Conservation (phyloP, 2,329 filamentous ascomycete genomes). For the Alternaria conjuncta region DNA sequence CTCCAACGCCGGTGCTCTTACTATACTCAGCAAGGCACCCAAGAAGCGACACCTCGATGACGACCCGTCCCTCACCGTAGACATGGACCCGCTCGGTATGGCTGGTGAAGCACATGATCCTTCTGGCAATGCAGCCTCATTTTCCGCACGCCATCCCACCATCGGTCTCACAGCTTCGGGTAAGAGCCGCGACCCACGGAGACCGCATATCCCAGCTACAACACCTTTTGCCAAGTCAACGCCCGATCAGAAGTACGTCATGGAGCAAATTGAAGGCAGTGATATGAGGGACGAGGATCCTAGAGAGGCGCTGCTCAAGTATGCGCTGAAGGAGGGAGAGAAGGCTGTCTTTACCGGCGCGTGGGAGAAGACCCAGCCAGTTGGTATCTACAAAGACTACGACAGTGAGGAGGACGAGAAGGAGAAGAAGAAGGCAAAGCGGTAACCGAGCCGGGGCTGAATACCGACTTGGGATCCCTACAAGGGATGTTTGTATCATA, state of each 20-base stretch:
- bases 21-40: constrained; percentile 89
- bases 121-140: constrained; percentile 62
- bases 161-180: constrained; percentile 81
- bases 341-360: constrained; percentile 95
- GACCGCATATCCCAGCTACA: constrained; percentile 81
- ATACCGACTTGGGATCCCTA: neutral
- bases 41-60: constrained; percentile 97
- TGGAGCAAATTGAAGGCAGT: constrained; percentile 85
- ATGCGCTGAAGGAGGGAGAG: constrained; percentile 89
- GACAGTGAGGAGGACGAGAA: constrained; percentile 82
- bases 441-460: constrained; percentile 10
- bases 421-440: constrained; percentile 64
- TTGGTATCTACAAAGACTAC: constrained; percentile 86
- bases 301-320: constrained; percentile 89
- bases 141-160: constrained; percentile 68
- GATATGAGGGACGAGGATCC: constrained; percentile 97
- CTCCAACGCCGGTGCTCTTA: constrained; percentile 80
- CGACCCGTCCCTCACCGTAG: constrained; percentile 76
- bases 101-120: constrained; percentile 78
- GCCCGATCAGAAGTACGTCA: constrained; percentile 88
- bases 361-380: constrained; percentile 90
- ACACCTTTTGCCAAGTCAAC: constrained; percentile 92
- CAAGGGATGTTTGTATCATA: constrained; percentile 9
- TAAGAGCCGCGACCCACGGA: constrained; percentile 76
- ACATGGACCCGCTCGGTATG: constrained; percentile 79